Conservation (phyloP, 2,329 filamentous ascomycete genomes). For the Berkeleyomyces rouxiae region DNA sequence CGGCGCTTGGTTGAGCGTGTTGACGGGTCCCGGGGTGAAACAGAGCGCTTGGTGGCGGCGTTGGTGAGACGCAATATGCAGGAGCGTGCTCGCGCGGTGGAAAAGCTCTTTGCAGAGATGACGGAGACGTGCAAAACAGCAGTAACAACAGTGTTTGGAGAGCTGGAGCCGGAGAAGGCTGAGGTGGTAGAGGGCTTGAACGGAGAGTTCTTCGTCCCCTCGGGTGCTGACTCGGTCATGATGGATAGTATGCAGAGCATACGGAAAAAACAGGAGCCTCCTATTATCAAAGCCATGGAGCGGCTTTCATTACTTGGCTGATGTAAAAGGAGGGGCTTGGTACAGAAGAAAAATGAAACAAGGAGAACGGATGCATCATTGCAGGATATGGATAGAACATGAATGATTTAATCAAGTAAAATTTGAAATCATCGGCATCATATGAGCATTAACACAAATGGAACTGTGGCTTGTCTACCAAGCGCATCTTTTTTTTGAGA, state of each 20-base stretch:
- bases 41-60: conserved; percentile 57
- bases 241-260: conserved; percentile 32
- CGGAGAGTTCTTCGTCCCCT: conserved; percentile 21
- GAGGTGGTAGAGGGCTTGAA: conserved; percentile 16
- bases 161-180: conserved; percentile 15
- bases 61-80: conserved; percentile 69
- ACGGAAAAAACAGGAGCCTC: conserved; percentile 30
- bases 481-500: background rate
- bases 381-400: background rate
- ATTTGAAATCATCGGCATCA: background rate
- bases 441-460: background rate
- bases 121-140: conserved; percentile 50
- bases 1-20: conserved; percentile 69
- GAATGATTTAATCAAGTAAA: background rate
- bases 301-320: conserved; percentile 35
- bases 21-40: conserved; percentile 54
- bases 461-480: background rate
- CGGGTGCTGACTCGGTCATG: conserved; percentile 36
- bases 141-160: conserved; percentile 51
- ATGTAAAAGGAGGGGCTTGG: conserved; percentile 1
- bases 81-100: conserved; percentile 66
- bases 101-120: conserved; percentile 58
- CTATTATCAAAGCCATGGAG: conserved; percentile 31
- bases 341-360: background rate
- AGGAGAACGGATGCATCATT: background rate